A percentile compares a stretch with the other conserved stretches of the same genome.
Evolutionary conservation across 2,329 filamentous ascomycete species (phyloP).

Genomic region (Trichoderma harzianum): DNA sequence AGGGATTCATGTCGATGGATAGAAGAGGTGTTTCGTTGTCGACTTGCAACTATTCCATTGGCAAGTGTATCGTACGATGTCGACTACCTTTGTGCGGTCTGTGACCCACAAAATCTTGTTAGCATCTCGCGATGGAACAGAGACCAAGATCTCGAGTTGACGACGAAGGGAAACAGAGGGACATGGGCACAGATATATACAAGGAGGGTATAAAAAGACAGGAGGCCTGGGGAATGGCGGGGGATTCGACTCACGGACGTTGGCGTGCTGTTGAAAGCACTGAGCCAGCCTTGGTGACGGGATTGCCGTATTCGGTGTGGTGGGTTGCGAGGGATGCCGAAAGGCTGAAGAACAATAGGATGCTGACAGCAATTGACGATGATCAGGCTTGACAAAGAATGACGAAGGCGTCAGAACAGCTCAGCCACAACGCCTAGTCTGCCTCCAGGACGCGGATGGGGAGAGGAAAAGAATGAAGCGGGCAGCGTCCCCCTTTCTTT

Average conservation of each 20-base stretch:
- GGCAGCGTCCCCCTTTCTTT: background rate
- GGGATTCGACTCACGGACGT: background rate
- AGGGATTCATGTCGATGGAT: constrained; percentile 47
- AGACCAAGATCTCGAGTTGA: background rate
- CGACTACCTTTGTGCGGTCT: background rate
- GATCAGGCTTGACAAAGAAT: background rate
- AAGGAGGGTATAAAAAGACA: background rate
- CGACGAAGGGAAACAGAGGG: background rate
- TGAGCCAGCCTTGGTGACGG: background rate
- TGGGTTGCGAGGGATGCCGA: constrained; percentile 1
- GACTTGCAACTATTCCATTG: constrained; percentile 33
- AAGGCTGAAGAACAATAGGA: constrained; percentile 10
- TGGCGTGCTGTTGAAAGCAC: background rate
- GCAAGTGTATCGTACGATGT: constrained; percentile 20
- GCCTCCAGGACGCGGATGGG: background rate
- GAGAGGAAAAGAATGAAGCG: background rate
- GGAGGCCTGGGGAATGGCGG: background rate
- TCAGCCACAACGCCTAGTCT: background rate
- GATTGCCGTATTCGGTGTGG: constrained; percentile 8
- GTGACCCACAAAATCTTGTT: background rate
- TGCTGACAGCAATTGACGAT: constrained; percentile 15
- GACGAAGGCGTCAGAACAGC: background rate
- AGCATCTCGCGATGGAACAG: background rate
- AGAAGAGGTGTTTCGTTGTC: constrained; percentile 33
- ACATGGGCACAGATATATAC: background rate